Conservation (phyloP, 1,139 yeast species). For the Geotrichum restrictum region DNA sequence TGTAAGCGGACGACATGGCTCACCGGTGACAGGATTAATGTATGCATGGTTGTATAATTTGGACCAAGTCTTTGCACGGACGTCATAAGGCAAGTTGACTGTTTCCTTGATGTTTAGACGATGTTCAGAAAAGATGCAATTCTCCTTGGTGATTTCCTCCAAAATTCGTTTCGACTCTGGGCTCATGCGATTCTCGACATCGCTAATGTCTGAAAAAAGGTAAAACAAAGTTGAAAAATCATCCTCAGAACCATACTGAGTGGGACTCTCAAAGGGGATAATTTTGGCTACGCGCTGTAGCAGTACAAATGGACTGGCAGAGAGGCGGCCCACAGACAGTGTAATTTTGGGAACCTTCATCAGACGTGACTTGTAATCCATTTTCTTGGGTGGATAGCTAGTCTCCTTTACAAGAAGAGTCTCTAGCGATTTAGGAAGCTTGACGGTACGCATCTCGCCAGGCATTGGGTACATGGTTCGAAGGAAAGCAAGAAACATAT, state of each 20-base stretch:
- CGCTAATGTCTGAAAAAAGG: slow-evolving; percentile 60
- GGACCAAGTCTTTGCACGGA: slow-evolving; percentile 43
- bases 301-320: slow-evolving; percentile 55
- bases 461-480: slow-evolving; percentile 53
- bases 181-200: slow-evolving; percentile 62
- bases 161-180: slow-evolving; percentile 69
- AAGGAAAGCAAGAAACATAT: slow-evolving; percentile 68
- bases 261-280: slow-evolving; percentile 65
- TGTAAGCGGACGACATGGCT: slow-evolving; percentile 30
- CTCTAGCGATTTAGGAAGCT: slow-evolving; percentile 26
- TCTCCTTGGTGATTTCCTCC: slow-evolving; percentile 44
- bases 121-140: slow-evolving; percentile 33
- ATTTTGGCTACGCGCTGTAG: slow-evolving; percentile 61
- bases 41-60: slow-evolving; percentile 39
- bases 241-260: slow-evolving; percentile 67
- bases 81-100: slow-evolving; percentile 38
- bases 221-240: slow-evolving; percentile 73
- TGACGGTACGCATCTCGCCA: slow-evolving; percentile 7
- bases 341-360: slow-evolving; percentile 66
- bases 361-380: slow-evolving; percentile 40
- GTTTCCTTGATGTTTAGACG: slow-evolving; percentile 31
- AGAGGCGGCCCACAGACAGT: slow-evolving; percentile 58
- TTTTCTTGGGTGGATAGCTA: slow-evolving; percentile 36
- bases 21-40: slow-evolving; percentile 35
- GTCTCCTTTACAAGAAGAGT: slow-evolving; percentile 53